phyloP scores from a whole-genome alignment of 352 stramenopile species.

The Globisporangium uncinulatum region DNA sequence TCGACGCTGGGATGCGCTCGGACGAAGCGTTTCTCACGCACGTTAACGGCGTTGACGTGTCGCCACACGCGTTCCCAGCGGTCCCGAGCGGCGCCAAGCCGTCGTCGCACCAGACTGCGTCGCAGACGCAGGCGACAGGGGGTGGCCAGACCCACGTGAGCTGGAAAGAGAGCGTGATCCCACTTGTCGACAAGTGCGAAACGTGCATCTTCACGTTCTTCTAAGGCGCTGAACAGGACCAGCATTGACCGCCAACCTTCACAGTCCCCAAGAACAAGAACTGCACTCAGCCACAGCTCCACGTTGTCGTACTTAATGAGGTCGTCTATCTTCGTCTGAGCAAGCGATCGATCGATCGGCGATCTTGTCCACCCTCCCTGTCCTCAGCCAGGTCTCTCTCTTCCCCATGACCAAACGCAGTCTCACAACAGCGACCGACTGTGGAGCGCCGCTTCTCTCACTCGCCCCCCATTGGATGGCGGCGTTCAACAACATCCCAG shows the following conservation, averaged over 20 bases:
- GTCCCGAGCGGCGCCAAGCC: conserved; percentile 18
- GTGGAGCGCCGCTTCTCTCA: too few species aligned
- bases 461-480: neutral
- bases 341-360: neutral
- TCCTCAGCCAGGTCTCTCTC: too few species aligned
- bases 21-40: conserved; percentile 79
- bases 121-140: conserved; percentile 5
- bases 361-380: neutral
- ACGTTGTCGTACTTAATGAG: too few species aligned
- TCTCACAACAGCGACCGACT: too few species aligned
- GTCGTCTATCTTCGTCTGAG: neutral
- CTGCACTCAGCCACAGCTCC: too few species aligned
- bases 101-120: conserved; percentile 7
- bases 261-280: too few species aligned
- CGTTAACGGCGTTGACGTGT: conserved; percentile 76
- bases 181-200: conserved; percentile 66
- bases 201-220: conserved; percentile 82
- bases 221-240: conserved; percentile 12
- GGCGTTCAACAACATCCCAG: conserved; percentile 78
- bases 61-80: conserved; percentile 59
- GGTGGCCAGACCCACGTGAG: conserved; percentile 20
- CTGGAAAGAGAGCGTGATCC: conserved; percentile 73
- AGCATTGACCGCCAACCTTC: too few species aligned
- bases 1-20: conserved; percentile 64
- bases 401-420: too few species aligned